Evolutionary conservation across 1,139 yeast genomes (phyloP), one percentile per base, ranked within the genome.

Genomic region (Nakaseomyces kungkrabaensis): DNA sequence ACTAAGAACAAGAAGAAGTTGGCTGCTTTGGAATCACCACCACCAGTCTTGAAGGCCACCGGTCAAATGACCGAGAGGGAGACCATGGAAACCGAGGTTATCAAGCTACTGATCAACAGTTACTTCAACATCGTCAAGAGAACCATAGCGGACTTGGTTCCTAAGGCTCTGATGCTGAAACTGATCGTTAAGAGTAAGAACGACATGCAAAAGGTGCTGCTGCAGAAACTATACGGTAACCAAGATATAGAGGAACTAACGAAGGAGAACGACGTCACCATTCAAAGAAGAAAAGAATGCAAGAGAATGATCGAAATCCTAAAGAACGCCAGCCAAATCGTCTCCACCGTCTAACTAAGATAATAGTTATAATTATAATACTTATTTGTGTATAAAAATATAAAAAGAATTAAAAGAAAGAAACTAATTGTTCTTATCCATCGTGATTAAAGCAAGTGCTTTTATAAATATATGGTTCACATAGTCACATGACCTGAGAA

Each of bases 21-120:
- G 63, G 97, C 94, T 45, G 84, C 90, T 32, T 87, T 92, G 95
- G 98, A 92, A 68, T 90, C 96, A 1, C 98, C 98, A 47, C 98
- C 98, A 43, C 81, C 95, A 38, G 90, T 89, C 11, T 79, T 92
- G 66, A 85, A 92, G 68, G 98, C 98, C 5, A 82, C 95, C 26
- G 97, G 97, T 43, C 82, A 86, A 52, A 83, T 92, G 87, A 80
- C 95, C 26, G 98, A 92, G 67, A 82, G 97, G 60, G 98, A 92
- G 71, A 81, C 90, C 36, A 85, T 87, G 81, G 98, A 92, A 70
- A 92, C 97, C 0, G 98, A 92, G 65, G 97, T 92, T 41, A 92
- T 92, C 66, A 92, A 92, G 73, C 76, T 92, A 58, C 77, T 92
- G 64, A 92, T 92, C 59, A 80, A 84, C 49, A 88, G 97, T 32